Percentiles rank a stretch among this genome's conserved stretches.
These are phyloP conservation scores for Lignosus rhinocerotis DNA, from an alignment of 1,284 basidiomycete species.

Conservation along the genomic window DNA sequence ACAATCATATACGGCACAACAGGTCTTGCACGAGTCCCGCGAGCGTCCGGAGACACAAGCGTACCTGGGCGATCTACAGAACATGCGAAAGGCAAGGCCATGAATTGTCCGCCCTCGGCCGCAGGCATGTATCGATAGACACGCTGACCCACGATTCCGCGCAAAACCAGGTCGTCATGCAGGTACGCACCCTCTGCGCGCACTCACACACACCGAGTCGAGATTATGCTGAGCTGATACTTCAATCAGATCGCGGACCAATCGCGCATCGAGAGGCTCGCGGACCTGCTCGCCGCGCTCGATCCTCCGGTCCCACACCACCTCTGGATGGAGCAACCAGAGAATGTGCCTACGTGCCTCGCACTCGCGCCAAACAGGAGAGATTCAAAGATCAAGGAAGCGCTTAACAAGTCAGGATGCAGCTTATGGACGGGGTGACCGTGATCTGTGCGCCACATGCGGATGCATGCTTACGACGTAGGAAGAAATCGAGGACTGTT, in stretches of 20 bases:
- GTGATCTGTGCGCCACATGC: background rate
- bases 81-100: constrained; percentile 41
- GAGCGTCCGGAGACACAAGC: constrained; percentile 40
- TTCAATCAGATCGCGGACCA: constrained; percentile 36
- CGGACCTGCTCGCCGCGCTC: constrained; percentile 31
- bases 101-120: too few relatives aligned
- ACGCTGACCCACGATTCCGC: background rate
- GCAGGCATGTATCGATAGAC: background rate
- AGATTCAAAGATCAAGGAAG: constrained; percentile 41
- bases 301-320: constrained; percentile 40
- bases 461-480: background rate
- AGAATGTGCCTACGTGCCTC: constrained; percentile 51
- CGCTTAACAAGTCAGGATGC: constrained; percentile 41
- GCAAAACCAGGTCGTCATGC: constrained; percentile 38
- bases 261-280: constrained; percentile 37
- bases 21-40: constrained; percentile 45
- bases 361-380: constrained; percentile 53
- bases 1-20: too few relatives aligned
- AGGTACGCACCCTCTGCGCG: constrained; percentile 29
- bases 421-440: constrained; percentile 34
- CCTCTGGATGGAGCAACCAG: constrained; percentile 57
- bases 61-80: constrained; percentile 41
- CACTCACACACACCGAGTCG: background rate
- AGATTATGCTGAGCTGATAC: background rate
- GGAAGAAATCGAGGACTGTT: background rate